Conservation (phyloP, 1,139 yeast genomes). For the Pichia sp. region DNA sequence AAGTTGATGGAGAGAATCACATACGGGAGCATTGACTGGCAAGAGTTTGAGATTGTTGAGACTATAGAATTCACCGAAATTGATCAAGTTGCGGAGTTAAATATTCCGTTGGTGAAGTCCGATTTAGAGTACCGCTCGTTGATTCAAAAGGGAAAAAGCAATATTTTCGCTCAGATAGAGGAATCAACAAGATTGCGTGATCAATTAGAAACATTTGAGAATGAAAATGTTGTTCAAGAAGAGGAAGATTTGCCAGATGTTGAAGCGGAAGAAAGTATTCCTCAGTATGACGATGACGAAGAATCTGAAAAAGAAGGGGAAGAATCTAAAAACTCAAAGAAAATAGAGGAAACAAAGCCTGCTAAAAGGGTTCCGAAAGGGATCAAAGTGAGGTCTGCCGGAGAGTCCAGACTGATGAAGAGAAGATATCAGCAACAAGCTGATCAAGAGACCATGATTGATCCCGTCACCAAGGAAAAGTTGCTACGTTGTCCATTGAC, state of each 20-base stretch:
- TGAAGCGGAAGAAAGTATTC: slow-evolving; percentile 16
- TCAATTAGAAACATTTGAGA: slow-evolving; percentile 1
- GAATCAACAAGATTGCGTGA: background rate
- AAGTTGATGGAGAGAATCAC: slow-evolving; percentile 41
- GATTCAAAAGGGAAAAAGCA: slow-evolving; percentile 38
- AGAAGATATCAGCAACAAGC: slow-evolving; percentile 18
- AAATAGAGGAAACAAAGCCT: background rate
- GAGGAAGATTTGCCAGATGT: slow-evolving; percentile 11
- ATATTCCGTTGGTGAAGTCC: slow-evolving; percentile 56
- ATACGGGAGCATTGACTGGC: slow-evolving; percentile 85
- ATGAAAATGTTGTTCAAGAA: slow-evolving; percentile 2
- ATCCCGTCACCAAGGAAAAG: slow-evolving; percentile 33
- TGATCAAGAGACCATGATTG: slow-evolving; percentile 9
- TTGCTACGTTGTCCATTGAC: slow-evolving; percentile 71
- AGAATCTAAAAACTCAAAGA: background rate
- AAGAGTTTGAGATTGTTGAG: slow-evolving; percentile 69
- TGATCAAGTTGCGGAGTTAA: slow-evolving; percentile 59
- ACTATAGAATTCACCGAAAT: slow-evolving; percentile 63
- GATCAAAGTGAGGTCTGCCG: slow-evolving; percentile 66
- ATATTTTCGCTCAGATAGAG: slow-evolving; percentile 6
- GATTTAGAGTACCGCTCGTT: slow-evolving; percentile 62
- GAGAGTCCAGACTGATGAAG: slow-evolving; percentile 52
- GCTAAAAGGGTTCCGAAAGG: slow-evolving; percentile 41
- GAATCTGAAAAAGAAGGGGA: background rate
- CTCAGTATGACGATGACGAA: slow-evolving; percentile 10